These are phyloP conservation scores for Uronychia setigera DNA, from an alignment of 73 alveolate genomes.

Conservation along the genomic window DNA sequence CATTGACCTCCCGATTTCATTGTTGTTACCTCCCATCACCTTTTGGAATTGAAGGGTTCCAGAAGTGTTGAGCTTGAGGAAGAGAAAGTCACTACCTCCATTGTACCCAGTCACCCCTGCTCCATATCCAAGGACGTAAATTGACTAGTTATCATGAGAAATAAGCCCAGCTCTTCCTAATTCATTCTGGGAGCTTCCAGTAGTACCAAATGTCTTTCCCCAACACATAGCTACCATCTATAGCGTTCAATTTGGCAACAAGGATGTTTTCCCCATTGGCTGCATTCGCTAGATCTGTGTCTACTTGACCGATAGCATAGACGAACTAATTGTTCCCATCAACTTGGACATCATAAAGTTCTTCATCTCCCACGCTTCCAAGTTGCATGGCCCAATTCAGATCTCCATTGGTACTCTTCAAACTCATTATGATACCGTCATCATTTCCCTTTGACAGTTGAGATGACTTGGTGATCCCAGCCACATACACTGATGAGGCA, in stretches of 20 bases:
- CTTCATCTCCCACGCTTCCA: not conserved
- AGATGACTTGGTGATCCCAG: not conserved
- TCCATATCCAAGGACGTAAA: not conserved
- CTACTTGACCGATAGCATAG: not conserved
- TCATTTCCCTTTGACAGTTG: not conserved
- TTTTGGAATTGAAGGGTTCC: not conserved
- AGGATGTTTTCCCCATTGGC: not conserved
- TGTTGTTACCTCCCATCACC: not conserved
- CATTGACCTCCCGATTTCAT: not conserved
- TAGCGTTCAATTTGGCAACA: not conserved
- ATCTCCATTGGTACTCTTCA: not conserved
- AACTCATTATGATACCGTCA: not conserved
- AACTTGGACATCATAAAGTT: not conserved
- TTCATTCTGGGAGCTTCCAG: not conserved
- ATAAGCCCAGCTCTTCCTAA: not conserved
- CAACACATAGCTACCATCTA: not conserved
- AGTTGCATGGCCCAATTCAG: not conserved
- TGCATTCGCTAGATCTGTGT: not conserved
- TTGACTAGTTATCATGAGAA: not conserved
- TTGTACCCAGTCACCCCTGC: not conserved
- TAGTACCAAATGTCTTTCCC: not conserved
- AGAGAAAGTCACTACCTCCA: not conserved
- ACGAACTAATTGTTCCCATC: not conserved
- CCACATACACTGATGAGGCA: not conserved
- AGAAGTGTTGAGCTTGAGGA: not conserved